phyloP scores from a whole-genome alignment of 257 asterid genomes.

The Solanum arcanum region DNA sequence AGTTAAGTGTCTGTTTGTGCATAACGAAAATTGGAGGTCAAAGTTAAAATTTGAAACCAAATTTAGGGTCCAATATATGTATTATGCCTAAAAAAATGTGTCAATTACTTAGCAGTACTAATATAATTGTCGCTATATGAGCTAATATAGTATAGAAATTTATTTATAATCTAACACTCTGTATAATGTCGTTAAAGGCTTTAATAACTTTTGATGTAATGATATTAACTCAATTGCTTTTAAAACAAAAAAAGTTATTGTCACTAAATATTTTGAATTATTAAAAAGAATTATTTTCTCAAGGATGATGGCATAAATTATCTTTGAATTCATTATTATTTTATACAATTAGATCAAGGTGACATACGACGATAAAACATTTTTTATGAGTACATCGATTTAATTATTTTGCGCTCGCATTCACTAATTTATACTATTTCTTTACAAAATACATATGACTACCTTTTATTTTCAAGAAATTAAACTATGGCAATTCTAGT shows the following conservation, averaged over 20 bases:
- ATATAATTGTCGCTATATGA: not conserved
- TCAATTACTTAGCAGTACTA: too few species aligned
- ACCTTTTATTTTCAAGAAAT: not conserved
- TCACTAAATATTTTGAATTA: not conserved
- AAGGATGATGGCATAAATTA: not conserved
- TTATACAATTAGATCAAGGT: not conserved
- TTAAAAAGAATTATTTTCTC: not conserved
- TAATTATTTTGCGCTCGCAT: not conserved
- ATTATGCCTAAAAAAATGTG: too few species aligned
- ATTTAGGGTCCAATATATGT: too few species aligned
- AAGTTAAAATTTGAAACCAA: too few species aligned
- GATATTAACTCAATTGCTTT: not conserved
- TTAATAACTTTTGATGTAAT: rapidly evolving
- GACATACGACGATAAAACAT: not conserved
- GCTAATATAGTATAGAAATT: too few species aligned
- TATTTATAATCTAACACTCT: too few species aligned
- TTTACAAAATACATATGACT: not conserved
- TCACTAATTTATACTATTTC: not conserved
- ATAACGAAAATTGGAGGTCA: too few species aligned
- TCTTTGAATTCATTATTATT: not conserved
- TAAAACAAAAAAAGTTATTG: too few species aligned
- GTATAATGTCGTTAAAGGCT: too few species aligned
- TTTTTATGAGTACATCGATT: not conserved
- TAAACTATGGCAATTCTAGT: not conserved
- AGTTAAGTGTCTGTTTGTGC: too few species aligned